These are phyloP conservation scores for Atalantia buxifolia DNA, from an alignment of 345 rosid genomes.

Conservation along the genomic window DNA sequence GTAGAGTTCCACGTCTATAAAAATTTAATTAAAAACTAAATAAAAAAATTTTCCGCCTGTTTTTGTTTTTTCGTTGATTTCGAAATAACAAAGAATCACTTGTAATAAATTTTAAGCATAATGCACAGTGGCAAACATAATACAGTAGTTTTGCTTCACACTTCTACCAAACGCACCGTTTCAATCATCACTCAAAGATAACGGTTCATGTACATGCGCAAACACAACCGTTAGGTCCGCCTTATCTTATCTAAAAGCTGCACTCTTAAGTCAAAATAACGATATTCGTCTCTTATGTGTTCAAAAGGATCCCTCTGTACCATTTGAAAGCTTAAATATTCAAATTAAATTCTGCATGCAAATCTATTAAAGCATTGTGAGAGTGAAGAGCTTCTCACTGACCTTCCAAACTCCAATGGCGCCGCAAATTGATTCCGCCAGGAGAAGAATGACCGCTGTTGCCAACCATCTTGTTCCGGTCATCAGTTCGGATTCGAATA, in stretches of 20 bases:
- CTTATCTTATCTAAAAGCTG: slow-evolving; percentile 9
- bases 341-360: neutral
- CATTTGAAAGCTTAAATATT: neutral
- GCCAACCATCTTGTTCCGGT: slow-evolving; percentile 46
- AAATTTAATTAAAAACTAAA: too few relatives aligned
- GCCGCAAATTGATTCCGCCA: slow-evolving; percentile 32
- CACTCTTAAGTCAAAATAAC: neutral
- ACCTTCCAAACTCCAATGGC: slow-evolving; percentile 18
- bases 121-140: too few relatives aligned
- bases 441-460: slow-evolving; percentile 51
- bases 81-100: neutral
- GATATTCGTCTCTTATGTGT: neutral
- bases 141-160: neutral
- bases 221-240: neutral
- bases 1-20: neutral
- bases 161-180: neutral
- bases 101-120: neutral
- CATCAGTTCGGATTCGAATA: neutral
- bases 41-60: neutral
- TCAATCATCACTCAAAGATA: neutral
- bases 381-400: slow-evolving; percentile 4
- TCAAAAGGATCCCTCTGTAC: neutral
- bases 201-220: neutral
- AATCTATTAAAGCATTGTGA: neutral
- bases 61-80: too few relatives aligned